Evolutionary conservation across 2,329 filamentous ascomycete genomes (phyloP), one percentile per base, ranked within the genome.

Genomic region (Neophaeococcomyces mojaviensis): DNA sequence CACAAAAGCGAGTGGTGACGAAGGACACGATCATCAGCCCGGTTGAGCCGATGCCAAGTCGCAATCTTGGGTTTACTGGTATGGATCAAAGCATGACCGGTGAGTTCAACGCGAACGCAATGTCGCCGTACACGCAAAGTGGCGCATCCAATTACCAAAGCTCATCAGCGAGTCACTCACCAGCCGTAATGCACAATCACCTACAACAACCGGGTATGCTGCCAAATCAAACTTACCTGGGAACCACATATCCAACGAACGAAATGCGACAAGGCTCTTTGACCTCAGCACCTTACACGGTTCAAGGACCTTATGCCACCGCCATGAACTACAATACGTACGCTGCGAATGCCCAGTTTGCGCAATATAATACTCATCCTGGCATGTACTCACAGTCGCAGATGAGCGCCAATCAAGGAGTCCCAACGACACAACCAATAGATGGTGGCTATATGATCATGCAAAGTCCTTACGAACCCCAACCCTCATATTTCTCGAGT

Each of bases 21-120:
- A 50, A 59, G 7, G 78, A 84, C 55, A 83, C 79, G 18, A 71
- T 83, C 52, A 81, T 85, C 62, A 84, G 80, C 58, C 81, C 81
- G 0, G 71, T 84, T 2, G 79, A 81, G 54, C 77, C 80, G 36
- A 70, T 68, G 1, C 34, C 32, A 10, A 34, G 39, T 31, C 30
- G 37, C 70, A 72, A 6, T 68, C 67, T 8, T 68, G 71, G 57
- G 2, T 44, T 44, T 16, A 22, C 34, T 9, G 19, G 49, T 8
- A 37, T 39, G 10, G 39, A 44, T 18, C 48, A 38, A 16, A 30
- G 40, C 9, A 24, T 48, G 31, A 46, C 49, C 15, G 42, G 31
- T 22, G 33, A 28, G 55, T 39, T 64, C 60, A 50, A 56, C 51
- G 26, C 35, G 38, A 32, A 54, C 55, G 1, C 64, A 64, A 41